These are phyloP conservation scores for Podospora australis DNA, from an alignment of 495 filamentous ascomycete species.

Conservation along the genomic window DNA sequence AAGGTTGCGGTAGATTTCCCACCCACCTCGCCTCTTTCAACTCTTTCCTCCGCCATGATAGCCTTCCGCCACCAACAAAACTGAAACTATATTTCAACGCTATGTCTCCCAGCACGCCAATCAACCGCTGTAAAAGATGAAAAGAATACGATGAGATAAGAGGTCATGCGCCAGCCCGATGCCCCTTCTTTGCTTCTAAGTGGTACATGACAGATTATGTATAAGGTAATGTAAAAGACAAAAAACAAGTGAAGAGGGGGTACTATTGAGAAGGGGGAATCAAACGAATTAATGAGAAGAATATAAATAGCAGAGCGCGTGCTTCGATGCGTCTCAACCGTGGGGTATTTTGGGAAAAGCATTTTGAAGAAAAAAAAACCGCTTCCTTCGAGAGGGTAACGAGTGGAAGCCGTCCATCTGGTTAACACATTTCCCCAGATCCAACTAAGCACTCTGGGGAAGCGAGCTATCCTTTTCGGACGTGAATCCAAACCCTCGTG, in stretches of 20 bases:
- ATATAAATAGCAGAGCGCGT: not conserved
- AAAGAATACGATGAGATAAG: no score
- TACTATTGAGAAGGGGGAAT: not conserved
- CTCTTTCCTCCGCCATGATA: no score
- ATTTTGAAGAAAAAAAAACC: slow-evolving; percentile 1
- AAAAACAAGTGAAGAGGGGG: slow-evolving; percentile 4
- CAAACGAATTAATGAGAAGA: not conserved
- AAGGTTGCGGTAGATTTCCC: no score
- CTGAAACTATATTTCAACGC: no score
- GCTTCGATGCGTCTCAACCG: not conserved
- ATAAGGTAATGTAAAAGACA: slow-evolving; percentile 1
- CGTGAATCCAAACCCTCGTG: slow-evolving; percentile 27
- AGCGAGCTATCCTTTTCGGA: slow-evolving; percentile 27
- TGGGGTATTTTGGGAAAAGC: slow-evolving; percentile 5
- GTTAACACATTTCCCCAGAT: not conserved
- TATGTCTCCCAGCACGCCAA: no score
- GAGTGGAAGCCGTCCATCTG: not conserved
- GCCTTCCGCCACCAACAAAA: no score
- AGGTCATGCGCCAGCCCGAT: not conserved
- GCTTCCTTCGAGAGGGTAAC: not conserved
- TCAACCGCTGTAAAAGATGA: no score
- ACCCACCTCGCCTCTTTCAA: no score
- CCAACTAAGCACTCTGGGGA: slow-evolving; percentile 38
- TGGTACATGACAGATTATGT: slow-evolving; percentile 22
- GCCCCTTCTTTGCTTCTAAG: no score